A percentile compares a stretch with the other conserved stretches of the same genome.
phyloP scores from a whole-genome alignment of 257 asterid species.

The Fraxinus pennsylvanica region DNA sequence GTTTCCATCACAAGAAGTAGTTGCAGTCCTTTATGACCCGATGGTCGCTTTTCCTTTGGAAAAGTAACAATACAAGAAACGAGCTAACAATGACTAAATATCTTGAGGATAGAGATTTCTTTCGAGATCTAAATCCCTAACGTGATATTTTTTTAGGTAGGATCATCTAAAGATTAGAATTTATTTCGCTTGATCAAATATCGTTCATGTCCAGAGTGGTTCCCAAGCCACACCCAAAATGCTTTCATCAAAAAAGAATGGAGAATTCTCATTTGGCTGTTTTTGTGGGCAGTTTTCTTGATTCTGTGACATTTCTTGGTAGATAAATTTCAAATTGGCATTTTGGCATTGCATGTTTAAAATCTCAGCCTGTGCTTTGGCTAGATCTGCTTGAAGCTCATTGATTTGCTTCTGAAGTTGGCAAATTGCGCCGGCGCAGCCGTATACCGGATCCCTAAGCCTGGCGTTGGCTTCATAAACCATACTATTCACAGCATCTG shows the following conservation, averaged over 20 bases:
- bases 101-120: too few species aligned
- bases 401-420: constrained; percentile 56
- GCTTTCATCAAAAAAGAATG: constrained; percentile 26
- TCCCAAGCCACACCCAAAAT: constrained; percentile 27
- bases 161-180: neutral
- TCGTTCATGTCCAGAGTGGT: constrained; percentile 35
- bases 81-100: neutral
- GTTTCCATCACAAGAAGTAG: neutral
- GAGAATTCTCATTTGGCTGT: constrained; percentile 2
- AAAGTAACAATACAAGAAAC: neutral
- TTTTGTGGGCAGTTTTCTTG: neutral
- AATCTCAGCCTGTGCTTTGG: constrained; percentile 58
- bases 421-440: constrained; percentile 65
- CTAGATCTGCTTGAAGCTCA: constrained; percentile 65
- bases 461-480: constrained; percentile 81
- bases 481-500: constrained; percentile 74
- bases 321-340: constrained; percentile 23
- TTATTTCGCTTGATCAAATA: neutral
- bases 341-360: constrained; percentile 61
- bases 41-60: neutral
- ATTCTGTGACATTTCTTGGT: constrained; percentile 14
- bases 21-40: constrained; percentile 1
- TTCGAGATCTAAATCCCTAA: neutral
- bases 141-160: neutral
- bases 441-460: constrained; percentile 65